These are phyloP conservation scores for Rosellinia necatrix DNA, from an alignment of 2,329 filamentous ascomycete genomes.

Conservation along the genomic window DNA sequence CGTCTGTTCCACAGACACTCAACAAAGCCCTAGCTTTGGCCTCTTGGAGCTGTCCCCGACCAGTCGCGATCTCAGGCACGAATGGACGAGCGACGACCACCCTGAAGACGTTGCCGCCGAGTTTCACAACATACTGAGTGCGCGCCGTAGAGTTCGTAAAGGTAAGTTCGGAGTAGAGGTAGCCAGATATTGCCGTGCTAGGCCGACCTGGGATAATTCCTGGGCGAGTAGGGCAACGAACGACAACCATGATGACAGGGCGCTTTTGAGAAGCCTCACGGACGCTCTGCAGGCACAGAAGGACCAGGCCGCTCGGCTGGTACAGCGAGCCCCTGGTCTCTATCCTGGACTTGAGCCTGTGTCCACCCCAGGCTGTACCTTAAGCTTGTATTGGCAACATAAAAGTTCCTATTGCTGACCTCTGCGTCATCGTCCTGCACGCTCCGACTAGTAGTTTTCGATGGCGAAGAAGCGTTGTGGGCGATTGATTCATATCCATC, in stretches of 20 bases:
- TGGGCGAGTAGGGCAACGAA: background rate
- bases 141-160: constrained; percentile 28
- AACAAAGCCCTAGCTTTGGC: constrained; percentile 7
- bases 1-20: constrained; percentile 22
- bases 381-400: constrained; percentile 25
- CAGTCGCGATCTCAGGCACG: constrained; percentile 10
- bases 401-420: constrained; percentile 16
- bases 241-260: constrained; percentile 7
- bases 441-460: too few relatives aligned
- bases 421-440: background rate
- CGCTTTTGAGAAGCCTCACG: constrained; percentile 1
- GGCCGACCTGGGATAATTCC: constrained; percentile 17
- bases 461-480: too few relatives aligned
- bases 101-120: constrained; percentile 8
- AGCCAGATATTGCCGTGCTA: background rate
- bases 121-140: constrained; percentile 28
- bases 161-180: constrained; percentile 21
- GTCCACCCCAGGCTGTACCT: constrained; percentile 9
- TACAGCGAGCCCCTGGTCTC: constrained; percentile 1
- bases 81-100: constrained; percentile 1
- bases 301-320: constrained; percentile 14
- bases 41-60: constrained; percentile 19
- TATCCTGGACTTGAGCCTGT: constrained; percentile 13
- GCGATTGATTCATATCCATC: too few relatives aligned
- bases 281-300: constrained; percentile 24